Conservation (phyloP, 164 flowering plant genomes). For the Hamamelis virginiana region DNA sequence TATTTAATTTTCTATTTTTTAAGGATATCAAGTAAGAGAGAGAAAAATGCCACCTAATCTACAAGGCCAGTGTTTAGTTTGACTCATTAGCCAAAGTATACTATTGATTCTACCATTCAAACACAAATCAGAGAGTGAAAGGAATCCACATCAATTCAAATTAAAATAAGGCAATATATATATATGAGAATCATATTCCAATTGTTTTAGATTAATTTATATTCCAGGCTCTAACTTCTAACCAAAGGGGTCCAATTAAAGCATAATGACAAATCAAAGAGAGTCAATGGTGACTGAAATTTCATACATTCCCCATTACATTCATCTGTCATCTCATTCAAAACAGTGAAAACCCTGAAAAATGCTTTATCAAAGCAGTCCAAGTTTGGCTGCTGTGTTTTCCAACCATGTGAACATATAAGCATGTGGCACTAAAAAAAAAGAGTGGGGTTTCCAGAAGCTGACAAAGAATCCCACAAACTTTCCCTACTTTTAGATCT, state of each 20-base stretch:
- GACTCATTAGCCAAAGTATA: too few species aligned
- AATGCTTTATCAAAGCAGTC: neutral
- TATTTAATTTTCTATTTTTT: too few species aligned
- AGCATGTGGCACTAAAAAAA: slow-evolving; percentile 1
- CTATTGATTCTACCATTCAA: too few species aligned
- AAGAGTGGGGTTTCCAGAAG: slow-evolving; percentile 11
- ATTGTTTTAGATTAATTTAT: neutral
- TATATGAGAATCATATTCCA: neutral
- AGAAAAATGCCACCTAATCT: too few species aligned
- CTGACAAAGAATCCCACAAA: slow-evolving; percentile 17
- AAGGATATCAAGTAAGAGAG: too few species aligned
- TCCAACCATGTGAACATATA: neutral
- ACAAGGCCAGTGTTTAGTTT: too few species aligned
- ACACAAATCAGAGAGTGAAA: neutral
- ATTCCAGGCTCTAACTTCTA: neutral
- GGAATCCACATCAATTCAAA: neutral
- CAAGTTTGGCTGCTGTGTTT: neutral
- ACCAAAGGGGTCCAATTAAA: neutral
- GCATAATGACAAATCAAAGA: neutral
- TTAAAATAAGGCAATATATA: neutral
- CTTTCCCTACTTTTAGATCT: neutral
- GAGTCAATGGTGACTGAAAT: neutral
- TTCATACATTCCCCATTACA: slow-evolving; percentile 3
- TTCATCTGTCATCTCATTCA: slow-evolving; percentile 6
- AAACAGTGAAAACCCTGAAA: neutral